phyloP scores from a whole-genome alignment of 169 alveolate species.

The Cryptosporidium meleagridis region DNA sequence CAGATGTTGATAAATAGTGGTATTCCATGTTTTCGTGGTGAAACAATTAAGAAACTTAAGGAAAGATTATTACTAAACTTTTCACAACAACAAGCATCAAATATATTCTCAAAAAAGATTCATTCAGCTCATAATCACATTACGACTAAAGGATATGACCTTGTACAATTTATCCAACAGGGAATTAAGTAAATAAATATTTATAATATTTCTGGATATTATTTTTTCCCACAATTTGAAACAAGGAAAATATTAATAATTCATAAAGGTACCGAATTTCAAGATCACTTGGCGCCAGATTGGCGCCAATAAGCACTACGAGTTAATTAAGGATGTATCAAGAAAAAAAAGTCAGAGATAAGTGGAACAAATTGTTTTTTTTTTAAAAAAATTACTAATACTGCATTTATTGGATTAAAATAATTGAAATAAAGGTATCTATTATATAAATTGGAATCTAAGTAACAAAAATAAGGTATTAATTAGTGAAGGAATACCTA shows the following conservation, averaged over 20 bases:
- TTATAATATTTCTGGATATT: too few relatives aligned
- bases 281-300: background rate
- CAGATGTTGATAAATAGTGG: conserved; percentile 91
- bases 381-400: too few relatives aligned
- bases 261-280: conserved; percentile 3
- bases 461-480: background rate
- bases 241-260: background rate
- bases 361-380: background rate
- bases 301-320: conserved; percentile 2
- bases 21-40: conserved; percentile 93
- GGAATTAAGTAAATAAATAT: conserved; percentile 76
- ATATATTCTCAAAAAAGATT: conserved; percentile 79
- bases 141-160: conserved; percentile 85
- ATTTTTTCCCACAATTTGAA: background rate
- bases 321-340: conserved; percentile 3
- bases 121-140: conserved; percentile 81
- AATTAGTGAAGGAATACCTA: background rate
- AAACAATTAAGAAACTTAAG: conserved; percentile 86
- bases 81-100: conserved; percentile 82
- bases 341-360: background rate
- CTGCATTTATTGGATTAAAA: background rate
- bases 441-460: too few relatives aligned
- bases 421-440: background rate
- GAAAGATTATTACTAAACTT: conserved; percentile 80
- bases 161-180: conserved; percentile 85